Conservation (phyloP, 495 filamentous ascomycete species). For the Neurospora sp. region DNA sequence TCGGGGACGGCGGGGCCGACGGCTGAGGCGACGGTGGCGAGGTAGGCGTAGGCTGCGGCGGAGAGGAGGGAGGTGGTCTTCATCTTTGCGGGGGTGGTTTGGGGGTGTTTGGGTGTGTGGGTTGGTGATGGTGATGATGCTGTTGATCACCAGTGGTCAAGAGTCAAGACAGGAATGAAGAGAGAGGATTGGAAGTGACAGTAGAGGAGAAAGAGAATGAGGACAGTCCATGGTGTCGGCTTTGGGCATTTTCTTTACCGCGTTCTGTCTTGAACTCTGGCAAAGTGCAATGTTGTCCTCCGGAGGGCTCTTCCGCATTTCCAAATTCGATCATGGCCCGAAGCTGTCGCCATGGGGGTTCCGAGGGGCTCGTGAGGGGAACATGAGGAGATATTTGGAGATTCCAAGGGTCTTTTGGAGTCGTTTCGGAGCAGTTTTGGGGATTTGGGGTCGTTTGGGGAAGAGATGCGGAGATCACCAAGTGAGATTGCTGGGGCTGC, state of each 20-base stretch:
- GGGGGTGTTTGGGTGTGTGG: background rate
- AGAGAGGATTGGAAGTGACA: background rate
- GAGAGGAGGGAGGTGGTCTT: constrained; percentile 11
- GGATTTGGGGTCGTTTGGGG: background rate
- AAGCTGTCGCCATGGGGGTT: background rate
- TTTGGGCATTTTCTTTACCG: constrained; percentile 3
- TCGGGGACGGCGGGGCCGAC: constrained; percentile 15
- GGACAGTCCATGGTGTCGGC: background rate
- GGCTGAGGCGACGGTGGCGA: constrained; percentile 12
- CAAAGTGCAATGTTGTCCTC: constrained; percentile 24
- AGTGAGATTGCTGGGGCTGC: background rate
- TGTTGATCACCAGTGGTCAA: background rate
- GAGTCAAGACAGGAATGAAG: background rate
- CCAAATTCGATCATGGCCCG: constrained; percentile 20
- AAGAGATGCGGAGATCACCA: background rate
- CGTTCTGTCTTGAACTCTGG: background rate
- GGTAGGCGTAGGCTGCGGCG: constrained; percentile 4
- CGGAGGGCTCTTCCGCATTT: constrained; percentile 25
- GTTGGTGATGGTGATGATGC: background rate
- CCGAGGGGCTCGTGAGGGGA: background rate
- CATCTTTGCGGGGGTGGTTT: constrained; percentile 5
- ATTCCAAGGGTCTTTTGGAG: background rate
- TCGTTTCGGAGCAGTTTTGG: background rate
- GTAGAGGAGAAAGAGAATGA: background rate
- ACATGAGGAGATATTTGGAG: background rate